A percentile compares a stretch with the other conserved stretches of the same genome.
These are phyloP conservation scores for Liquidambar formosana DNA, from an alignment of 164 flowering plant genomes.

Conservation along the genomic window DNA sequence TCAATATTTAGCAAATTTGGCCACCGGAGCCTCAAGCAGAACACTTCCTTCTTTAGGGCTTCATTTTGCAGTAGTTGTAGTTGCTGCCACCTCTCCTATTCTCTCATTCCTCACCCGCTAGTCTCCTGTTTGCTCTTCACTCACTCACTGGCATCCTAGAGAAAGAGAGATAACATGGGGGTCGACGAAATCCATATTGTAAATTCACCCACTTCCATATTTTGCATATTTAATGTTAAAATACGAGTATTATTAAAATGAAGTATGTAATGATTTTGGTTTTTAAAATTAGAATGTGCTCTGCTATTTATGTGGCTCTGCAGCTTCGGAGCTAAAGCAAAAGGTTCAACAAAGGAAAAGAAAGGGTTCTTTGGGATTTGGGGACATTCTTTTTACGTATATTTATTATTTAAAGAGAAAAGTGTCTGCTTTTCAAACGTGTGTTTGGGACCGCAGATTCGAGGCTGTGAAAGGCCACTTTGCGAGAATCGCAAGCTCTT, in stretches of 20 bases:
- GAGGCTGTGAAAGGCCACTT: neutral
- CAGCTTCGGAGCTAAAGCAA: neutral
- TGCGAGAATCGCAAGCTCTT: neutral
- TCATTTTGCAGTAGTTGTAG: neutral
- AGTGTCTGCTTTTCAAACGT: no score
- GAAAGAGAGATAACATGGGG: neutral
- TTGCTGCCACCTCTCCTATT: constrained; percentile 9
- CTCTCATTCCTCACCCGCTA: constrained; percentile 3
- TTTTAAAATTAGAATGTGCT: neutral
- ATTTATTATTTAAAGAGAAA: neutral
- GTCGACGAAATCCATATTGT: neutral
- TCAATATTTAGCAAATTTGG: constrained; percentile 53
- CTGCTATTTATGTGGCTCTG: neutral
- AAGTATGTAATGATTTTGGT: no score
- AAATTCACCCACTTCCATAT: constrained; percentile 4
- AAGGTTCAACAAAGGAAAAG: neutral
- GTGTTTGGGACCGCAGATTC: no score
- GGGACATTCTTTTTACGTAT: neutral
- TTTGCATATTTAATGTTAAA: constrained; percentile 4
- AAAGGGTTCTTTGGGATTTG: neutral
- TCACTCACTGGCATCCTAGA: neutral
- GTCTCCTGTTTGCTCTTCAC: constrained; percentile 2
- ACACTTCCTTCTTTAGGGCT: neutral
- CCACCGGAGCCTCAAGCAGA: constrained; percentile 43
- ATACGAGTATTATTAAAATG: no score